Evolutionary conservation across 2,329 filamentous ascomycete genomes (phyloP).

Genomic region (Colletotrichum neosansevieriae): DNA sequence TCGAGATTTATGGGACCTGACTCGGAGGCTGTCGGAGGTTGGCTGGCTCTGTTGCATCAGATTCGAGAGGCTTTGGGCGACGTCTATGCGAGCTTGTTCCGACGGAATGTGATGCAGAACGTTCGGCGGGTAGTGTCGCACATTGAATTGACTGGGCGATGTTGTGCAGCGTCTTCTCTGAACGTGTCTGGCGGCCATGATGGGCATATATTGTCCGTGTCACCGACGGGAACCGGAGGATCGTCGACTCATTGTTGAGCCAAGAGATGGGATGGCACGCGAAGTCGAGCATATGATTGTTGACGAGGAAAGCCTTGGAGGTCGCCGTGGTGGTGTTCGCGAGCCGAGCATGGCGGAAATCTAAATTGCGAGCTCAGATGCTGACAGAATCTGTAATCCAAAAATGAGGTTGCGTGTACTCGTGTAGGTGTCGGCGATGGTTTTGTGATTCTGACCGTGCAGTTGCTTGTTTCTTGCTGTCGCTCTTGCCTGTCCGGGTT

Average conservation of each 20-base stretch:
- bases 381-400: not conserved
- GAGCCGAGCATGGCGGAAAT: not conserved
- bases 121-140: not conserved
- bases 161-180: not conserved
- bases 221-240: not conserved
- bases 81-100: not conserved
- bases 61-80: constrained; percentile 16
- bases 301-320: not conserved
- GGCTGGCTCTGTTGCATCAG: not conserved
- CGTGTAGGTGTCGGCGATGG: not conserved
- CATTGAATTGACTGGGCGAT: not conserved
- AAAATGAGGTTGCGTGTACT: not conserved
- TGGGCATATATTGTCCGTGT: not conserved
- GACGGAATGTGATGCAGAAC: not conserved
- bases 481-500: too few species aligned
- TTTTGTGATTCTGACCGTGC: too few species aligned
- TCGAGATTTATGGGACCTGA: constrained; percentile 30
- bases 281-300: constrained; percentile 8
- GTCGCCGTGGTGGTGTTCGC: not conserved
- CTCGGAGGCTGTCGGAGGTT: constrained; percentile 11
- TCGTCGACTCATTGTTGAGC: not conserved
- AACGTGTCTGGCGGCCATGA: not conserved
- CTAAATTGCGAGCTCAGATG: too few species aligned
- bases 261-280: constrained; percentile 17
- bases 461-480: too few species aligned